phyloP scores from a whole-genome alignment of 176 grass and related monocot genomes.

The Avena atlantica region DNA sequence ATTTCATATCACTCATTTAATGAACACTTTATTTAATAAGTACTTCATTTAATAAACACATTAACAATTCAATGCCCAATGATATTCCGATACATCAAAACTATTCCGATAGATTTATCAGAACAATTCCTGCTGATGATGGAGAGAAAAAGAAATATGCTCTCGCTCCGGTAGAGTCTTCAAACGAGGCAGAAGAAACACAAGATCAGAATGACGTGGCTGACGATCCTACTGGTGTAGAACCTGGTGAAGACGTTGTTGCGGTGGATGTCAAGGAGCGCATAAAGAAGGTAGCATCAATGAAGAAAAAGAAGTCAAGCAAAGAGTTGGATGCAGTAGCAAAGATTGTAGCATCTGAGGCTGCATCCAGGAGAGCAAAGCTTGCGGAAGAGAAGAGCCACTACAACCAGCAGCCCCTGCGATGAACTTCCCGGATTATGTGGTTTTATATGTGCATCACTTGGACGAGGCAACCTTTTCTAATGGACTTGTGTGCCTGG shows the following conservation, averaged over 20 bases:
- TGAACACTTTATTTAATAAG: too few relatives aligned
- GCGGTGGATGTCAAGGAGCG: constrained; percentile 76
- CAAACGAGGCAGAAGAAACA: constrained; percentile 59
- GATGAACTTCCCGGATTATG: constrained; percentile 46
- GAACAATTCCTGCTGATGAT: constrained; percentile 14
- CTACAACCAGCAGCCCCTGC: constrained; percentile 87
- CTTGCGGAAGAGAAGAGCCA: constrained; percentile 90
- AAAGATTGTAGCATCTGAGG: constrained; percentile 73
- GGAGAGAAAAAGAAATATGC: constrained; percentile 60
- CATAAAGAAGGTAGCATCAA: constrained; percentile 74
- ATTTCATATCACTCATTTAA: too few relatives aligned
- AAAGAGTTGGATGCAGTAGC: constrained; percentile 78
- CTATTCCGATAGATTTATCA: too few relatives aligned
- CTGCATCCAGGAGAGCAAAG: constrained; percentile 72
- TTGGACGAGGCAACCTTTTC: constrained; percentile 19
- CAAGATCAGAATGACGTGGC: constrained; percentile 41
- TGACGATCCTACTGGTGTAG: constrained; percentile 41
- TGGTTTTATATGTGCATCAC: constrained; percentile 35
- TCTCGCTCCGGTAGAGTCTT: constrained; percentile 53
- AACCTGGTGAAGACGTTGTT: constrained; percentile 53
- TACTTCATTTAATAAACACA: too few relatives aligned
- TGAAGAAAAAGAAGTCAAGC: constrained; percentile 90
- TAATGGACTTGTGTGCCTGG: constrained; percentile 16
- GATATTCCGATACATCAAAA: too few relatives aligned
- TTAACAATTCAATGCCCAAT: too few relatives aligned